Conservation (phyloP, 2,329 filamentous ascomycete species). For the Beauveria caledonica region DNA sequence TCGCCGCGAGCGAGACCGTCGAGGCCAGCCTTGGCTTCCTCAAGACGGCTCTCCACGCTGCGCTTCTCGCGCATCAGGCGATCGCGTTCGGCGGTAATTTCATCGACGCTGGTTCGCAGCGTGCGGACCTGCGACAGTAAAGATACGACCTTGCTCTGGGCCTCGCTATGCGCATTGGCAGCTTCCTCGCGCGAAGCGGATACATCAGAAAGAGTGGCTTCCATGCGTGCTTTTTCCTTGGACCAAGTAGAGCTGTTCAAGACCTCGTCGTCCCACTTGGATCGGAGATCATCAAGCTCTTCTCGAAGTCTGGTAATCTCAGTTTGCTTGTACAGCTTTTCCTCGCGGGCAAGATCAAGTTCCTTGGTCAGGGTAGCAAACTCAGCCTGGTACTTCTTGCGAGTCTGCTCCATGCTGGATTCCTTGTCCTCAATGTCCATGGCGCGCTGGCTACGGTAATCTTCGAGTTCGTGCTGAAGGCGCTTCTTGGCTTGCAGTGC, state of each 20-base stretch:
- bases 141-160: slow-evolving; percentile 85
- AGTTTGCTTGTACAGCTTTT: slow-evolving; percentile 73
- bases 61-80: slow-evolving; percentile 82
- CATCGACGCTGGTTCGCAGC: slow-evolving; percentile 77
- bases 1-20: slow-evolving; percentile 82
- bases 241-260: slow-evolving; percentile 97
- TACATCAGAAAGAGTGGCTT: slow-evolving; percentile 81
- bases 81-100: slow-evolving; percentile 78
- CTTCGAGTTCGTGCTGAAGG: slow-evolving; percentile 92
- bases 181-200: slow-evolving; percentile 91
- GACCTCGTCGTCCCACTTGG: slow-evolving; percentile 97
- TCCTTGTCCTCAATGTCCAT: slow-evolving; percentile 98
- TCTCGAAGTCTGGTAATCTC: slow-evolving; percentile 87
- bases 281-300: slow-evolving; percentile 87
- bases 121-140: slow-evolving; percentile 82
- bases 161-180: slow-evolving; percentile 85
- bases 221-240: slow-evolving; percentile 90
- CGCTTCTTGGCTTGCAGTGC: slow-evolving; percentile 86
- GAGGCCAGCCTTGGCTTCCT: slow-evolving; percentile 79
- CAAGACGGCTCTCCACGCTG: slow-evolving; percentile 72
- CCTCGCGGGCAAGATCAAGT: slow-evolving; percentile 86
- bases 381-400: slow-evolving; percentile 94
- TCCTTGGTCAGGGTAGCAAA: slow-evolving; percentile 85
- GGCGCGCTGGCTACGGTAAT: slow-evolving; percentile 89
- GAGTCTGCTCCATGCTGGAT: slow-evolving; percentile 88